phyloP scores from a whole-genome alignment of 805 yeast genomes.

The Suhomyces tanzawaensis region DNA sequence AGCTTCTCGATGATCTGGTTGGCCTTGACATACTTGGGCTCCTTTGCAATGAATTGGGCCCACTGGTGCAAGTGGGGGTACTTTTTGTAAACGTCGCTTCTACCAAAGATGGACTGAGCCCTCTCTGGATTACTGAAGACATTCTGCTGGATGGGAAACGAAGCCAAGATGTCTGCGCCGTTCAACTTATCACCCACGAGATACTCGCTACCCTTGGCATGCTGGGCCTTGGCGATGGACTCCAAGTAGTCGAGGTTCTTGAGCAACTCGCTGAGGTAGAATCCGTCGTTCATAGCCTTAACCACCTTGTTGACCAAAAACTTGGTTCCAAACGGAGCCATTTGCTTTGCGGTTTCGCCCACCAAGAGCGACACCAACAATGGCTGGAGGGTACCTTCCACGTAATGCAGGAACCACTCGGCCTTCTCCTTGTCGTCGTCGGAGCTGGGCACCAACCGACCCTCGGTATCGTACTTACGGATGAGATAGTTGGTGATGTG shows the following conservation, averaged over 20 bases:
- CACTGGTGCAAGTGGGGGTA: slow-evolving; percentile 26
- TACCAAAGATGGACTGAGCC: slow-evolving; percentile 3
- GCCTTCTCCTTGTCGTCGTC: slow-evolving; percentile 38
- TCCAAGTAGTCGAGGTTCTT: slow-evolving; percentile 31
- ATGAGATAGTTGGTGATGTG: slow-evolving; percentile 53
- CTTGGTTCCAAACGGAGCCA: slow-evolving; percentile 28
- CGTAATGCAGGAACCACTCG: slow-evolving; percentile 24
- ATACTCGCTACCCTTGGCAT: slow-evolving; percentile 12
- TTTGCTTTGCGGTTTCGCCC: slow-evolving; percentile 20
- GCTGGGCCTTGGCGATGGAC: slow-evolving; percentile 22
- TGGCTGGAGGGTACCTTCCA: slow-evolving; percentile 26
- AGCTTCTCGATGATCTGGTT: slow-evolving; percentile 7
- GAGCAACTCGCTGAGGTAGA: slow-evolving; percentile 23
- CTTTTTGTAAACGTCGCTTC: slow-evolving; percentile 5
- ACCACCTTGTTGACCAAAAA: slow-evolving; percentile 22
- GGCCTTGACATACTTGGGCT: slow-evolving; percentile 16
- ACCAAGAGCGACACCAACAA: slow-evolving; percentile 23
- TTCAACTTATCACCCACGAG: slow-evolving; percentile 38
- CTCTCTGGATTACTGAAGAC: slow-evolving; percentile 10
- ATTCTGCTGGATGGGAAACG: slow-evolving; percentile 30
- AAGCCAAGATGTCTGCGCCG: slow-evolving; percentile 38
- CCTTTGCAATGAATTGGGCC: slow-evolving; percentile 14
- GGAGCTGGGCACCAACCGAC: slow-evolving; percentile 25
- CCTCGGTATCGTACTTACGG: slow-evolving; percentile 43
- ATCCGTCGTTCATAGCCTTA: slow-evolving; percentile 22